phyloP scores from a whole-genome alignment of 306 rosid genomes.

The Vigna reflexopilosa region DNA sequence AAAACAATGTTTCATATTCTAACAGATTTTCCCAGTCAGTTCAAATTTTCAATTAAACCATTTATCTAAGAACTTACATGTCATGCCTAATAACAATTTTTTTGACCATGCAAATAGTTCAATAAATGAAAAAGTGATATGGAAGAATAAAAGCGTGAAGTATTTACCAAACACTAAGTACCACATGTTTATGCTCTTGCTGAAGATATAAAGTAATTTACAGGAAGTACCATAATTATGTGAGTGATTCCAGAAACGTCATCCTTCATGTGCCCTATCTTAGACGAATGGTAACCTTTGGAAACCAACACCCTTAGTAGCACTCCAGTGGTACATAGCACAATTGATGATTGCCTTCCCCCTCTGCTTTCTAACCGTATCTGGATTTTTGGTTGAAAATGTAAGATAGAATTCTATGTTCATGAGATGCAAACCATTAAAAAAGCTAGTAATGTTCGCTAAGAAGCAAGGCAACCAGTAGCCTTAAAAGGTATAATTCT shows the following conservation, averaged over 20 bases:
- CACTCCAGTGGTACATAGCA: conserved; percentile 93
- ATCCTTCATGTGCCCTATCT: conserved; percentile 41
- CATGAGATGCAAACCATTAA: too few species aligned
- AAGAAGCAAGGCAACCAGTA: conserved; percentile 35
- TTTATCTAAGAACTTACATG: conserved; percentile 12
- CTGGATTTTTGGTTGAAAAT: conserved; percentile 55
- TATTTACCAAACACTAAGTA: conserved; percentile 31
- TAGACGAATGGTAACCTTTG: conserved; percentile 50
- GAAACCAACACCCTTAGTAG: conserved; percentile 80
- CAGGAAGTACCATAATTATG: conserved; percentile 79
- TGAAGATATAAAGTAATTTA: conserved; percentile 10
- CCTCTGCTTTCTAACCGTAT: conserved; percentile 91
- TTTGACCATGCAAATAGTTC: conserved; percentile 23
- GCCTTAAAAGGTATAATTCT: conserved; percentile 7
- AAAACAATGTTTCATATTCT: conserved; percentile 6
- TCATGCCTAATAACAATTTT: conserved; percentile 20
- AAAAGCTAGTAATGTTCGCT: conserved; percentile 20
- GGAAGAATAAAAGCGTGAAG: conserved; percentile 20
- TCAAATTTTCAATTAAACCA: conserved; percentile 15
- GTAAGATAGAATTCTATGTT: conserved; percentile 4
- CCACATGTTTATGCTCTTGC: conserved; percentile 24
- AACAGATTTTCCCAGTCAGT: conserved; percentile 11
- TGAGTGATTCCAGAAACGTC: conserved; percentile 71
- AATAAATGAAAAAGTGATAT: conserved; percentile 30
- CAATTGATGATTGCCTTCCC: conserved; percentile 80